Percentiles rank a stretch among this genome's conserved stretches.
Evolutionary conservation across 1,284 basidiomycete species (phyloP).

Genomic region (Pseudozyma hubeiensis): DNA sequence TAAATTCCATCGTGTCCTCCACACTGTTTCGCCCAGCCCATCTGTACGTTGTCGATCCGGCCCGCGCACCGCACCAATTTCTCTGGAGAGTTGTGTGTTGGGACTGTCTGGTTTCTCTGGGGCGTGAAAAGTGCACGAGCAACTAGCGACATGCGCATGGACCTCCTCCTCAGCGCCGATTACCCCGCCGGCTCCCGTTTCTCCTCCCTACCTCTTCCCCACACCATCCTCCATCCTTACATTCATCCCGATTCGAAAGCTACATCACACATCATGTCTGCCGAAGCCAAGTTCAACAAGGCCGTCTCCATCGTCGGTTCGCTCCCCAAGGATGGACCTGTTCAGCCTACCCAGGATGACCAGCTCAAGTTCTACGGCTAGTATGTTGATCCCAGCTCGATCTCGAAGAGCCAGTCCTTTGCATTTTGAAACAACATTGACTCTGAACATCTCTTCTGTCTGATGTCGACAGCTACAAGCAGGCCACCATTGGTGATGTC

Average conservation of each 20-base stretch:
- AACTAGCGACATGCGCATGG: constrained; percentile 15
- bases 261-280: constrained; percentile 38
- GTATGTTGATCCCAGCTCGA: constrained; percentile 16
- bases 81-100: too few species aligned
- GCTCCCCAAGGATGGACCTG: constrained; percentile 60
- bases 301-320: constrained; percentile 54
- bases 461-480: constrained; percentile 59
- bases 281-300: constrained; percentile 61
- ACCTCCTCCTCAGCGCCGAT: background rate
- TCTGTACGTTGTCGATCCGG: too few species aligned
- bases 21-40: too few species aligned
- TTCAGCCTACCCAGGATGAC: constrained; percentile 62
- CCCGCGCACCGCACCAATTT: too few species aligned
- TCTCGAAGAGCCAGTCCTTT: too few species aligned
- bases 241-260: background rate
- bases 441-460: background rate
- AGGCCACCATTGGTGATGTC: constrained; percentile 66
- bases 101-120: too few species aligned
- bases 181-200: too few species aligned
- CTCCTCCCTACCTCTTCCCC: background rate
- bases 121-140: background rate
- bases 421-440: background rate
- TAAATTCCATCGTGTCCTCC: too few species aligned
- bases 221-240: background rate
- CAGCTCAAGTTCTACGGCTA: constrained; percentile 67